Evolutionary conservation across 192 early-diverging fungal genomes (phyloP).

Genomic region (Linnemannia schmuckeri): DNA sequence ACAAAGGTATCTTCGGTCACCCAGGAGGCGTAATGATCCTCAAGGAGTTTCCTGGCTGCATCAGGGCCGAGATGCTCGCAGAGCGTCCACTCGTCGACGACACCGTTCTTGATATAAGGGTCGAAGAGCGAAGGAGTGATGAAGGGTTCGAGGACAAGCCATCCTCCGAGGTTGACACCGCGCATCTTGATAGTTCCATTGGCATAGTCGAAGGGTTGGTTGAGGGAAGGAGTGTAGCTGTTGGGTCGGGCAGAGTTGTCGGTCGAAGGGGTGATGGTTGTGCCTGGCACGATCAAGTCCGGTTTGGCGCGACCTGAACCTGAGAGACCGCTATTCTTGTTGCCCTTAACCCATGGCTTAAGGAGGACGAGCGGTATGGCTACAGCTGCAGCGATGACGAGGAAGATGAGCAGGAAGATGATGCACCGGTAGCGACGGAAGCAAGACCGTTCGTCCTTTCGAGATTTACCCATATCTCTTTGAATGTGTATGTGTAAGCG

Average conservation of each 20-base stretch:
- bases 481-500: background rate
- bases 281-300: background rate
- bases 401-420: slow-evolving; percentile 9
- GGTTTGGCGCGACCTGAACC: background rate
- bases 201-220: slow-evolving; percentile 58
- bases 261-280: slow-evolving; percentile 18
- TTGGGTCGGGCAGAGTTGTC: slow-evolving; percentile 51
- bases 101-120: slow-evolving; percentile 38
- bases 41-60: slow-evolving; percentile 62
- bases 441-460: slow-evolving; percentile 23
- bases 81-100: slow-evolving; percentile 76
- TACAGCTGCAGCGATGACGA: slow-evolving; percentile 27
- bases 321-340: background rate
- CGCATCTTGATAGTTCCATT: slow-evolving; percentile 60
- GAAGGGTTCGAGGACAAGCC: slow-evolving; percentile 75
- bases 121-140: slow-evolving; percentile 66
- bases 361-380: slow-evolving; percentile 25
- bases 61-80: slow-evolving; percentile 68
- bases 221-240: slow-evolving; percentile 56
- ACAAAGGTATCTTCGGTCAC: slow-evolving; percentile 72
- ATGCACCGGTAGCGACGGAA: slow-evolving; percentile 27
- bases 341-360: slow-evolving; percentile 43
- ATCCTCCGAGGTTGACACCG: slow-evolving; percentile 80
- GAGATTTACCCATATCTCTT: background rate
- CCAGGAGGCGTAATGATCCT: slow-evolving; percentile 72